Percentiles rank a stretch among this genome's conserved stretches.
Conservation (phyloP, 139 green algal species). For the Volvox reticuliferus region DNA sequence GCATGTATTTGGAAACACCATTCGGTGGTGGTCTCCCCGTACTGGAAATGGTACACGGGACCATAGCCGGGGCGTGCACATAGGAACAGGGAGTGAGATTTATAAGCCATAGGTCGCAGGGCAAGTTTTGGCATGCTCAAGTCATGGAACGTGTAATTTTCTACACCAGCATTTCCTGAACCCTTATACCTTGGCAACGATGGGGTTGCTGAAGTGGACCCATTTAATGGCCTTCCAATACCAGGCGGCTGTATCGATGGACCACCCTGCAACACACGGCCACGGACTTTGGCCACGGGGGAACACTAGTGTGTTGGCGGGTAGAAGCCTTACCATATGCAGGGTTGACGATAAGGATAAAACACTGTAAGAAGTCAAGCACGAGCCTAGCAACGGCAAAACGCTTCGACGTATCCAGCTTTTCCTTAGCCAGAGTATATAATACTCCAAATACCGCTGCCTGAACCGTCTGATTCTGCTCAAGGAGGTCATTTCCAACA, state of each 20-base stretch:
- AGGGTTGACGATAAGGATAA: constrained; percentile 52
- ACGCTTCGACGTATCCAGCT: constrained; percentile 38
- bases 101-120: no score
- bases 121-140: no score
- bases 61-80: no score
- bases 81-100: no score
- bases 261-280: not conserved
- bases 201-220: constrained; percentile 54
- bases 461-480: constrained; percentile 51
- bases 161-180: not conserved
- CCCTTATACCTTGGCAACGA: constrained; percentile 40
- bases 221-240: constrained; percentile 48
- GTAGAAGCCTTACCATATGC: constrained; percentile 30
- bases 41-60: no score
- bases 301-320: not conserved
- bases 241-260: constrained; percentile 13
- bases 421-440: constrained; percentile 57
- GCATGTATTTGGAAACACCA: no score
- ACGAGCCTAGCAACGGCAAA: constrained; percentile 43
- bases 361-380: constrained; percentile 56
- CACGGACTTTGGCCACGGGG: not conserved
- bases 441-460: constrained; percentile 60
- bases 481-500: constrained; percentile 39
- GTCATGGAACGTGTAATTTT: no score
- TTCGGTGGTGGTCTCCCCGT: no score